Evolutionary conservation across 345 rosid genomes (phyloP).

Genomic region (Aurinia saxatilis): DNA sequence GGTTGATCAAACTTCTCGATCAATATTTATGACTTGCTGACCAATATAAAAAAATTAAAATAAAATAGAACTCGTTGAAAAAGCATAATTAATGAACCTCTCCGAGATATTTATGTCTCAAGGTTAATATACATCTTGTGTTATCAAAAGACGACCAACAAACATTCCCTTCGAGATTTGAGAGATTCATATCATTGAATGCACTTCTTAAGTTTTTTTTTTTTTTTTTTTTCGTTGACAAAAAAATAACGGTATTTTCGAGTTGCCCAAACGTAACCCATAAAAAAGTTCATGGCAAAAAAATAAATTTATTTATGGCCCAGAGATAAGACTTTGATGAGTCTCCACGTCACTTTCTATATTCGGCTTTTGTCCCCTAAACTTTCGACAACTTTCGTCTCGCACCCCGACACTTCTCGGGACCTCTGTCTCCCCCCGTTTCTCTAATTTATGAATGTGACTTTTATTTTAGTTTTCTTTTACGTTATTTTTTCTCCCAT

Average conservation of each 20-base stretch:
- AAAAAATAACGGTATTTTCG: not conserved
- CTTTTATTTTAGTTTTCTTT: not conserved
- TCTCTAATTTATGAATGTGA: not conserved
- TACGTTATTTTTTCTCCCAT: not conserved
- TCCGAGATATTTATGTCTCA: conserved; percentile 13
- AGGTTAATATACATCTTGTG: conserved; percentile 6
- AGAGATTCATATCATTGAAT: conserved; percentile 27
- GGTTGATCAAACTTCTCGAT: no score
- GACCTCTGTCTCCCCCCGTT: conserved; percentile 47
- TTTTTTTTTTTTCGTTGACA: no score
- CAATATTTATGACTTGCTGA: no score
- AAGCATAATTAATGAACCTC: not conserved
- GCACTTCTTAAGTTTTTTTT: no score
- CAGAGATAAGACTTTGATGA: conserved; percentile 13
- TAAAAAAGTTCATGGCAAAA: conserved; percentile 23
- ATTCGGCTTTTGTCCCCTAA: conserved; percentile 53
- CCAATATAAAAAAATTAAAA: no score
- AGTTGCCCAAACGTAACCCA: conserved; percentile 19
- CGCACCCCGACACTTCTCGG: conserved; percentile 53
- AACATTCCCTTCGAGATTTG: conserved; percentile 29
- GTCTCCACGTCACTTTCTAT: conserved; percentile 44
- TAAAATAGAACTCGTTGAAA: not conserved
- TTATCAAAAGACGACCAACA: conserved; percentile 22
- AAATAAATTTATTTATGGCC: no score
- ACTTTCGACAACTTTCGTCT: conserved; percentile 49